A percentile compares a stretch with the other conserved stretches of the same genome.
Conservation (phyloP, 805 yeast species). For the Saturnispora besseyi region DNA sequence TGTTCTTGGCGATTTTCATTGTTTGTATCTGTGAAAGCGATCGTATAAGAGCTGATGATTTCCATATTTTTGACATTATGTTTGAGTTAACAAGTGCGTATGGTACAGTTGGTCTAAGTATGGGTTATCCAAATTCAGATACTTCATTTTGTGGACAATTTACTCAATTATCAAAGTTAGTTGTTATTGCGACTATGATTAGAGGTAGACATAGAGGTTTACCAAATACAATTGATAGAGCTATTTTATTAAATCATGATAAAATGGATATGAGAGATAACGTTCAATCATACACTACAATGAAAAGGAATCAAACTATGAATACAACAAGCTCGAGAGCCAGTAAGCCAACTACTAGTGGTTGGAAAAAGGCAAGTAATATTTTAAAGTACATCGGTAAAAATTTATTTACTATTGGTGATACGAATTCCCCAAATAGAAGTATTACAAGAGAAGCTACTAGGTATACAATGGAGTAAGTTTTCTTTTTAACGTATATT, state of each 20-base stretch:
- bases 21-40: slow-evolving; percentile 80
- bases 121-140: slow-evolving; percentile 65
- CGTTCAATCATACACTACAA: slow-evolving; percentile 43
- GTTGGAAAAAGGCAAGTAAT: slow-evolving; percentile 2
- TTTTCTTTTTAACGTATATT: background rate
- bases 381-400: slow-evolving; percentile 2
- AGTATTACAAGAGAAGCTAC: slow-evolving; percentile 5
- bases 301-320: slow-evolving; percentile 23
- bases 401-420: slow-evolving; percentile 4
- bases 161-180: slow-evolving; percentile 64
- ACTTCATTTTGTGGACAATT: slow-evolving; percentile 72
- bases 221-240: slow-evolving; percentile 89
- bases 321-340: background rate
- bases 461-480: background rate
- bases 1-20: slow-evolving; percentile 75
- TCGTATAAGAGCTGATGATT: slow-evolving; percentile 41
- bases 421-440: slow-evolving; percentile 3
- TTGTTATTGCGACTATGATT: slow-evolving; percentile 81
- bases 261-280: slow-evolving; percentile 54
- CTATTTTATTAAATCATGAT: slow-evolving; percentile 75
- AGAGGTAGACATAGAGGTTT: slow-evolving; percentile 96
- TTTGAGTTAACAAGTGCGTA: slow-evolving; percentile 93
- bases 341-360: background rate
- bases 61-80: slow-evolving; percentile 61
- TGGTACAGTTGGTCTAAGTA: slow-evolving; percentile 90